Percentiles rank a stretch among this genome's conserved stretches.
These are phyloP conservation scores for Telopea speciosissima DNA, from an alignment of 177 flowering plant species.

Conservation along the genomic window DNA sequence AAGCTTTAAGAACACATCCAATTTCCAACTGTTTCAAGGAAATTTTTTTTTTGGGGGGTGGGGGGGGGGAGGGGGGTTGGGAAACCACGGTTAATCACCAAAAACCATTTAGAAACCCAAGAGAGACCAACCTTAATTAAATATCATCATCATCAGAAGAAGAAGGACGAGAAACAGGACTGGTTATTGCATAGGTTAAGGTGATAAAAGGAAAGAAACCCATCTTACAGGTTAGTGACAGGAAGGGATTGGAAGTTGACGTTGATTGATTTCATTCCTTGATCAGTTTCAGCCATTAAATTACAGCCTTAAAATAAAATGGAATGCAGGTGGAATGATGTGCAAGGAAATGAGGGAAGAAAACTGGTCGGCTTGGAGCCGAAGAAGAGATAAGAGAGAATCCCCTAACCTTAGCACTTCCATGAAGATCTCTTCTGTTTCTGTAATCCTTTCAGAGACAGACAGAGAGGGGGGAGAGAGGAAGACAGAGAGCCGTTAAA, in stretches of 20 bases:
- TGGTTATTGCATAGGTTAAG: background rate
- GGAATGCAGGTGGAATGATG: background rate
- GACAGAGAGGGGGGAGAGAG: no score
- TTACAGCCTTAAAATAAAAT: background rate
- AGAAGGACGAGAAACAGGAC: background rate
- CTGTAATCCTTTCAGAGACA: background rate
- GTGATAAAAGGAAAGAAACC: background rate
- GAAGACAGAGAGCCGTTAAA: background rate
- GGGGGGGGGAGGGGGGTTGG: no score
- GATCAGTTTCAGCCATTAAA: slow-evolving; percentile 1
- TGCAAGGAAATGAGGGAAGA: background rate
- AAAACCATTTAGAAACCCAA: background rate
- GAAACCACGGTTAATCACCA: no score
- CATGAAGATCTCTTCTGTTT: background rate
- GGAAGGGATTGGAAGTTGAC: background rate
- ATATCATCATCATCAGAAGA: background rate
- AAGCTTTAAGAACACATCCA: background rate
- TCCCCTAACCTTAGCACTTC: background rate
- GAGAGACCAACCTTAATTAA: background rate
- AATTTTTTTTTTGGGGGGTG: no score
- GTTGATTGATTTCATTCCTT: background rate
- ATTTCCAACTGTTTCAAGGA: no score
- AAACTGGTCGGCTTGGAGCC: background rate
- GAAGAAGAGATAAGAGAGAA: background rate
- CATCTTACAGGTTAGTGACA: background rate